These are phyloP conservation scores for Mallotus nudiflorus DNA, from an alignment of 345 rosid species.

Conservation along the genomic window DNA sequence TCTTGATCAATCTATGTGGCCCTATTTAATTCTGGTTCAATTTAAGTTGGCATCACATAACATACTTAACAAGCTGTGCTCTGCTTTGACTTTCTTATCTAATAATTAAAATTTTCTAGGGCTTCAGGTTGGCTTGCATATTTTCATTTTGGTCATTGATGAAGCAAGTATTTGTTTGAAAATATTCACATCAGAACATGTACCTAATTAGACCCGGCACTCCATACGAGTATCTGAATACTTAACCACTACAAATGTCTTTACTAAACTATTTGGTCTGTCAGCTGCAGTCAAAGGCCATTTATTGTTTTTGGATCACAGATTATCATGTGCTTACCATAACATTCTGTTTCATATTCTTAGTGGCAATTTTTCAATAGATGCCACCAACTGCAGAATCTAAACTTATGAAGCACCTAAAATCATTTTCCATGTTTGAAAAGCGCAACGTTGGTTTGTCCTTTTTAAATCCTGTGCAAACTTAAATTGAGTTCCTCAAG, in stretches of 20 bases:
- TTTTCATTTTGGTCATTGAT: neutral
- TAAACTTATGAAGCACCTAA: neutral
- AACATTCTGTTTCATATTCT: neutral
- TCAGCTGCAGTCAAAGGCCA: neutral
- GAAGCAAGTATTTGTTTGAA: neutral
- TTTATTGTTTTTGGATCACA: constrained; percentile 14
- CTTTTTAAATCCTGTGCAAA: neutral
- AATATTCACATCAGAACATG: neutral
- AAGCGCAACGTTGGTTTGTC: neutral
- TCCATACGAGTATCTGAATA: neutral
- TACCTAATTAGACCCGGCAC: neutral
- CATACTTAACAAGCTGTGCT: neutral
- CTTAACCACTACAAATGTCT: neutral
- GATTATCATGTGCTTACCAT: neutral
- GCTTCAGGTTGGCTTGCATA: neutral
- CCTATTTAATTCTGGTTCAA: constrained; percentile 2
- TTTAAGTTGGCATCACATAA: neutral
- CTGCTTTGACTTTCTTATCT: neutral
- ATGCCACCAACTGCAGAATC: constrained; percentile 1
- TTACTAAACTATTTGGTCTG: neutral
- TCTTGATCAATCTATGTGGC: neutral
- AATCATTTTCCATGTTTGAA: neutral
- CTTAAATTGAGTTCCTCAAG: neutral
- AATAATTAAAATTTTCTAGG: neutral
- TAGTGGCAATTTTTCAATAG: neutral